Conservation (phyloP, 495 filamentous ascomycete species). For the Penicillium paxilli region DNA sequence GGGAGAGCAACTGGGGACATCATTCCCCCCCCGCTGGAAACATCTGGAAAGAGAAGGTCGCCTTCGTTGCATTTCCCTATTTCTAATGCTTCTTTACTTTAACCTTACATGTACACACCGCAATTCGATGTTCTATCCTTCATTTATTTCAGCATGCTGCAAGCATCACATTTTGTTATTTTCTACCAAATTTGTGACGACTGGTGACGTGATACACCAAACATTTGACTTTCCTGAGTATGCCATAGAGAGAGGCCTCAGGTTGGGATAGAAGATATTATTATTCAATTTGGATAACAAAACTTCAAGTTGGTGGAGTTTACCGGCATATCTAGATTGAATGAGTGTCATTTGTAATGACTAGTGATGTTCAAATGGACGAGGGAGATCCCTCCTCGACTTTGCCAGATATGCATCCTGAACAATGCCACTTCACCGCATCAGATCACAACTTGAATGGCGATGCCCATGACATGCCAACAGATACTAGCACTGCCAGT, state of each 20-base stretch:
- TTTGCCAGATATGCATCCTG: neutral
- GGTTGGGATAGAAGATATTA: too few species aligned
- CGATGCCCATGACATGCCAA: neutral
- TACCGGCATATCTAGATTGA: too few species aligned
- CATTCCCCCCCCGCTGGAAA: constrained; percentile 25
- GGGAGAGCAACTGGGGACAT: neutral
- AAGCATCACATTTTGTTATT: too few species aligned
- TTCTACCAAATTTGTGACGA: too few species aligned
- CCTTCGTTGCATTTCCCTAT: neutral
- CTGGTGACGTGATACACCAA: constrained; percentile 15
- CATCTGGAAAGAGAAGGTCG: constrained; percentile 24
- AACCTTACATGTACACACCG: neutral
- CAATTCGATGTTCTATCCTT: neutral
- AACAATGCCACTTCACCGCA: neutral
- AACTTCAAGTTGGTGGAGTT: too few species aligned
- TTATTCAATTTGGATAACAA: too few species aligned
- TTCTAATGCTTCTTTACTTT: neutral
- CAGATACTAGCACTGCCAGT: constrained; percentile 17
- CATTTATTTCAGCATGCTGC: neutral
- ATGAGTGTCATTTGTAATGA: neutral
- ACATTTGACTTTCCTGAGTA: too few species aligned
- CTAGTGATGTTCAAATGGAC: constrained; percentile 1
- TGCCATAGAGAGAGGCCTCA: too few species aligned
- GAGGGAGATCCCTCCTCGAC: neutral
- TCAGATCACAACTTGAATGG: neutral